These are phyloP conservation scores for Nidularia sp. DNA, from an alignment of 768 basidiomycete species.

Conservation along the genomic window DNA sequence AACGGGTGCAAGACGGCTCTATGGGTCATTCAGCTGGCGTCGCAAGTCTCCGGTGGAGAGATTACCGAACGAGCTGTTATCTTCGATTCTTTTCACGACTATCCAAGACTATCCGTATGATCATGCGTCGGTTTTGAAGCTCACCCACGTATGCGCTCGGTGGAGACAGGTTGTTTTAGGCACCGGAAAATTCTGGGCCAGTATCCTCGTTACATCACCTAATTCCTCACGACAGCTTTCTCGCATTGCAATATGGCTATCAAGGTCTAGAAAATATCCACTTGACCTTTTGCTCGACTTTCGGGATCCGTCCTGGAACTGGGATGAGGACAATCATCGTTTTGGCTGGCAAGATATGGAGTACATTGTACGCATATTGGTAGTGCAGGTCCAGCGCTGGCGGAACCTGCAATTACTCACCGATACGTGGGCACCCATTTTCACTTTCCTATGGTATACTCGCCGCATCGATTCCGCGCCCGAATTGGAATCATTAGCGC, in stretches of 20 bases:
- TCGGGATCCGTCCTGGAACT: slow-evolving; percentile 54
- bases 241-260: slow-evolving; percentile 32
- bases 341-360: slow-evolving; percentile 43
- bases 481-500: slow-evolving; percentile 32
- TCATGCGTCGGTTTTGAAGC: background rate
- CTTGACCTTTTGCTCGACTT: slow-evolving; percentile 54
- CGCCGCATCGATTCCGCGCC: slow-evolving; percentile 24
- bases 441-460: slow-evolving; percentile 42
- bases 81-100: background rate
- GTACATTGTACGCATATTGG: slow-evolving; percentile 36
- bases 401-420: slow-evolving; percentile 43
- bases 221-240: slow-evolving; percentile 28
- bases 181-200: slow-evolving; percentile 46
- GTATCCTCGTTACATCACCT: slow-evolving; percentile 42
- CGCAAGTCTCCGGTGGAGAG: background rate
- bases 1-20: background rate
- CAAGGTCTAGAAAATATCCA: slow-evolving; percentile 40
- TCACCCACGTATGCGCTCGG: slow-evolving; percentile 46
- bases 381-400: slow-evolving; percentile 45
- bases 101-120: background rate
- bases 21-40: background rate
- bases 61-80: background rate
- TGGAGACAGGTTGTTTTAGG: slow-evolving; percentile 48
- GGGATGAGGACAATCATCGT: slow-evolving; percentile 41
- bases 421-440: slow-evolving; percentile 60